These are phyloP conservation scores for Penicillium sp. DNA, from an alignment of 2,329 filamentous ascomycete genomes.

Conservation along the genomic window DNA sequence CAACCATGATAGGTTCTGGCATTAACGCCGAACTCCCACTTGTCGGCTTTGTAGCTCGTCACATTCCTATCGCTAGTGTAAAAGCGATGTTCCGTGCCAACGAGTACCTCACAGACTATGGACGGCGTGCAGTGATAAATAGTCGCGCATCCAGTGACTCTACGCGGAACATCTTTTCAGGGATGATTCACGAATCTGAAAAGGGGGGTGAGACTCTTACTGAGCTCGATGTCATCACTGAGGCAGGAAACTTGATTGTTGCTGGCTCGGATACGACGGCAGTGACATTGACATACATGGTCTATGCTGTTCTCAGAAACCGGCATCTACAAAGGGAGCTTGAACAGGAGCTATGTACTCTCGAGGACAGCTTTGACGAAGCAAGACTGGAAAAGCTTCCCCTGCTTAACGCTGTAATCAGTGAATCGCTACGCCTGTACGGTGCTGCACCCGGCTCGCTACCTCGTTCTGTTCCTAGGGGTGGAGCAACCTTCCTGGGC, in stretches of 20 bases:
- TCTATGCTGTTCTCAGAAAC: not conserved
- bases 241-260: conserved; percentile 49
- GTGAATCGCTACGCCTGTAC: not conserved
- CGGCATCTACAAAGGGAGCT: not conserved
- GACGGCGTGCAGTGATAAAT: too few relatives aligned
- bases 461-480: not conserved
- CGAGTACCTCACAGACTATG: too few relatives aligned
- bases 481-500: not conserved
- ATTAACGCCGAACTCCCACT: too few relatives aligned
- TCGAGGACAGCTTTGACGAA: not conserved
- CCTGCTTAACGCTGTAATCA: not conserved
- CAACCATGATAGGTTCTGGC: too few relatives aligned
- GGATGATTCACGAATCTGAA: too few relatives aligned
- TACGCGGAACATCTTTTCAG: too few relatives aligned
- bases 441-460: not conserved
- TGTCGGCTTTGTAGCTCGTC: too few relatives aligned
- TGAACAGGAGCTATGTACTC: not conserved
- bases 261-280: conserved; percentile 57
- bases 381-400: not conserved
- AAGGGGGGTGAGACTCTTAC: not conserved
- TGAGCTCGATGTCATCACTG: conserved; percentile 39
- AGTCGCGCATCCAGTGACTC: too few relatives aligned
- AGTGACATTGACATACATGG: conserved; percentile 54
- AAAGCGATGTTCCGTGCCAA: too few relatives aligned
- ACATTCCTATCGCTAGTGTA: too few relatives aligned